Evolutionary conservation across 768 basidiomycete genomes (phyloP).

Genomic region (Clathrus columnatus): DNA sequence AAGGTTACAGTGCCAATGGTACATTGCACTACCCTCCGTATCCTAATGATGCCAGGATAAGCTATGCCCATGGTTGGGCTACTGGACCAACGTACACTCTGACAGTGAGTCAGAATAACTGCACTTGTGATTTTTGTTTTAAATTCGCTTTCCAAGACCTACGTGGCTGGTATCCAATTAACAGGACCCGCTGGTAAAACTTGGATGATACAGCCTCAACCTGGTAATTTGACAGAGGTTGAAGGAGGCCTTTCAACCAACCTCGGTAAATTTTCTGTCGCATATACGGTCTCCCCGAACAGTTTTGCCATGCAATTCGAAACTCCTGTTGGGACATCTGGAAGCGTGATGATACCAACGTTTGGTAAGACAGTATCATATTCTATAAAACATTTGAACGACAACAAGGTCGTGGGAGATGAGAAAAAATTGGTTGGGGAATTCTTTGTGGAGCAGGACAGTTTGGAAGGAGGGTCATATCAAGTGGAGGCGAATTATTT

Average conservation of each 20-base stretch:
- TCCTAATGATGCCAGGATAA: constrained; percentile 4
- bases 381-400: not conserved
- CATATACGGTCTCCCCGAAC: not conserved
- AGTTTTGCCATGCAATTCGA: constrained; percentile 1
- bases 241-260: not conserved
- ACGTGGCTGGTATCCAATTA: constrained; percentile 1
- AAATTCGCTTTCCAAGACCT: constrained; percentile 1
- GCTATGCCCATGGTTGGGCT: constrained; percentile 7
- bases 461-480: constrained; percentile 5
- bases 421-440: not conserved
- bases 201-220: constrained; percentile 2
- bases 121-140: too few species aligned
- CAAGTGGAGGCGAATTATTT: not conserved
- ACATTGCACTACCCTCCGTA: constrained; percentile 4
- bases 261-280: constrained; percentile 1
- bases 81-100: constrained; percentile 4
- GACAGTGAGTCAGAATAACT: constrained; percentile 1
- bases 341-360: constrained; percentile 1
- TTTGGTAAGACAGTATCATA: not conserved
- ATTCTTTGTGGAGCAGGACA: constrained; percentile 1
- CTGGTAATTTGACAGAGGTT: constrained; percentile 1
- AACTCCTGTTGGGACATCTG: constrained; percentile 1
- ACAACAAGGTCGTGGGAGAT: not conserved
- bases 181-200: constrained; percentile 3
- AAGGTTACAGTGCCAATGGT: constrained; percentile 7